Evolutionary conservation across 441 rosid genomes (phyloP).

Genomic region (Geranium incanum): DNA sequence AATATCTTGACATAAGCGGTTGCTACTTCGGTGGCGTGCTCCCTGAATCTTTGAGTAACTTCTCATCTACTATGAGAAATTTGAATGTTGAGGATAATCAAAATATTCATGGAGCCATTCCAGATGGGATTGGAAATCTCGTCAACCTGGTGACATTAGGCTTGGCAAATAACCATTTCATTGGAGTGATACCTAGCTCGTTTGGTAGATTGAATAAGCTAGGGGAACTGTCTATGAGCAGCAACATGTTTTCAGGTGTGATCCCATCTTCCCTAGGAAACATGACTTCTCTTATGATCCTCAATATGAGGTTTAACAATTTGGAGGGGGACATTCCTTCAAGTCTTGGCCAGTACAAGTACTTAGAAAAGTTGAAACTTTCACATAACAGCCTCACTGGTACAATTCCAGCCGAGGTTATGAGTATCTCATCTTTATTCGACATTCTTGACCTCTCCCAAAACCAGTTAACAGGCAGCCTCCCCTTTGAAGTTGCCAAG

Average conservation of each 20-base stretch:
- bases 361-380: neutral
- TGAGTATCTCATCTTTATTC: conserved; percentile 2
- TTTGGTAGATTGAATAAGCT: neutral
- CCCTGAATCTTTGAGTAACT: conserved; percentile 21
- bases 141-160: neutral
- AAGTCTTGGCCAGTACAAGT: conserved; percentile 9
- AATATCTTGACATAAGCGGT: accelerated
- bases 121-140: conserved; percentile 8
- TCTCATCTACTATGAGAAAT: neutral
- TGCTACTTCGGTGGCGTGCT: conserved; percentile 22
- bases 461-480: conserved; percentile 16
- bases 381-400: conserved; percentile 19
- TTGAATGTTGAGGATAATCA: neutral
- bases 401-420: conserved; percentile 10
- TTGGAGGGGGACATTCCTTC: conserved; percentile 17
- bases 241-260: no score
- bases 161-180: neutral
- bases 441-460: neutral
- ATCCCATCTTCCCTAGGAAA: neutral
- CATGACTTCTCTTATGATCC: neutral
- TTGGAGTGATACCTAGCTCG: neutral
- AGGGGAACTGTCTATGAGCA: neutral
- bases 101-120: conserved; percentile 13
- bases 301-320: neutral
- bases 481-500: conserved; percentile 18